Base-by-base conservation (phyloP, 2,329 filamentous ascomycete species). In the Colletotrichum liriopes region DNA sequence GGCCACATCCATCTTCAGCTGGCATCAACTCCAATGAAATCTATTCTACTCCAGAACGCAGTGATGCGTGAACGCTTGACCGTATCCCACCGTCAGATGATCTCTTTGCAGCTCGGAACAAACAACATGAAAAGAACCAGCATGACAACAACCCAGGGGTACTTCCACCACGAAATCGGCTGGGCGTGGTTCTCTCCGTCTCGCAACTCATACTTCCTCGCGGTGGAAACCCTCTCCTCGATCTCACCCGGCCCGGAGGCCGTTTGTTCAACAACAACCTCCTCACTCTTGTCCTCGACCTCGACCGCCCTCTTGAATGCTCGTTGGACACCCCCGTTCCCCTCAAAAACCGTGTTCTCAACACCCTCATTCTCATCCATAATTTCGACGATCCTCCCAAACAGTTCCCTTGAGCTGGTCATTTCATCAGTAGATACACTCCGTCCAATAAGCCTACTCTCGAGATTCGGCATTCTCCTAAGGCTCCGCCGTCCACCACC, bases 131-230 rank as follows among this genome's bases (percentile, higher is more conserved):
- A 49, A 7, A 59, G 41, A 5, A 59, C 41, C 39, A 65, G 35
- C 52, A 65, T 18, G 16, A 45, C 1, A n/a, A 58, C 29, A 9
- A 59, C 32, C 63, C 52, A 49, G 5, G 63, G 32, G 23, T 58
- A 59, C 18, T 18, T 65, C 41, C 63, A 58, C 52, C 39, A 47
- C 16, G 23, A 14, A 14, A 45, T 39, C 11, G 52, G 32, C 29
- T 5, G 26, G 1, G 14, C 32, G 20, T 6, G 32, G 2, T 41
- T 29, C 26, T n/a, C 4, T 2, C 45, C n/a, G 4, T 62, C n/a
- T 23, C 6, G 59, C n/a, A 12, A 26, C 7, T 8, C n/a, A 23
- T 45, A 39, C 29, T 18, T 20, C 14, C 23, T 18, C 29, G 16
- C 1, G 23, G 6, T n/a, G 14, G 37, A 12, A 12, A 41, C 18